These are phyloP conservation scores for Conidiobolus incongruus DNA, from an alignment of 371 early-diverging fungal genomes.

Conservation along the genomic window DNA sequence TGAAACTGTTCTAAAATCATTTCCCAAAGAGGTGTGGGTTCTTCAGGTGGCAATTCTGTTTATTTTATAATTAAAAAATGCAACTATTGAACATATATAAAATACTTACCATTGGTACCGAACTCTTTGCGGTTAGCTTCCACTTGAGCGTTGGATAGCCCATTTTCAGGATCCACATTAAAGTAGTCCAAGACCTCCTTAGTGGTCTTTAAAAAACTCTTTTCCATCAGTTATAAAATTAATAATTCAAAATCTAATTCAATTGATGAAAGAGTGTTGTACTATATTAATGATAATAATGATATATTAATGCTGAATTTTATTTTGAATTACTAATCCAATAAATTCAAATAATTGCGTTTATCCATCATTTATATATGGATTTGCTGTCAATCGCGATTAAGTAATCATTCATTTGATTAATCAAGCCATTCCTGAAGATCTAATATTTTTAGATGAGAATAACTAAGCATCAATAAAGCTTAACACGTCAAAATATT, in stretches of 20 bases:
- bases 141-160: constrained; percentile 33
- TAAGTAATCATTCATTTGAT: too few species aligned
- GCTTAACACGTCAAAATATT: too few species aligned
- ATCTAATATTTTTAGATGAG: too few species aligned
- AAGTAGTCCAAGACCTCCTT: constrained; percentile 40
- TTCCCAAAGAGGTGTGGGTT: constrained; percentile 74
- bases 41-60: constrained; percentile 54
- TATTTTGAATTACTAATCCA: too few species aligned
- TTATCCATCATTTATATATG: too few species aligned
- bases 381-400: too few species aligned
- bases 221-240: constrained; percentile 21
- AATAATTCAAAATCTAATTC: not conserved
- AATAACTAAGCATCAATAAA: too few species aligned
- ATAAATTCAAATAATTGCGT: too few species aligned
- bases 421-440: too few species aligned
- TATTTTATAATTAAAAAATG: not conserved
- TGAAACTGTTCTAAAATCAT: constrained; percentile 89
- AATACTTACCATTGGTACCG: constrained; percentile 48
- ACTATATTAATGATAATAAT: too few species aligned
- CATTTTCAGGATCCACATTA: constrained; percentile 25
- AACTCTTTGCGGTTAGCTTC: constrained; percentile 22
- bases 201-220: constrained; percentile 31
- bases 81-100: not conserved
- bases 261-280: not conserved
- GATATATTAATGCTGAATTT: too few species aligned